phyloP scores from a whole-genome alignment of 148 eudicot species.

The Chenopodium suecicum region DNA sequence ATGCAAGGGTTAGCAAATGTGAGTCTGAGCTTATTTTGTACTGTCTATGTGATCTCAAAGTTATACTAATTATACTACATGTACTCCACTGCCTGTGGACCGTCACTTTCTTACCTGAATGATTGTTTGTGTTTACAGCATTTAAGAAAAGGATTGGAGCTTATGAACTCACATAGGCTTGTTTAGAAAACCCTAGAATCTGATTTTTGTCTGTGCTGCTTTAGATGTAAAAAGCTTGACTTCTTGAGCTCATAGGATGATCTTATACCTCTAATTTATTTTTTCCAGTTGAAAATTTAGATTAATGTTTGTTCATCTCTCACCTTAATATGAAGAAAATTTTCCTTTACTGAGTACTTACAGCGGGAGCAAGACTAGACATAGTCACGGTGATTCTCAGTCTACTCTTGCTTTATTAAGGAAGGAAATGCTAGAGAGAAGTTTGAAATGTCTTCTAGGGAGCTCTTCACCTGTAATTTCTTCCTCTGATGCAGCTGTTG shows the following conservation, averaged over 20 bases:
- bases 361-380: slow-evolving; percentile 40
- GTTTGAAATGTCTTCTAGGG: slow-evolving; percentile 32
- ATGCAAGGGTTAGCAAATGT: background rate
- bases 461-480: slow-evolving; percentile 37
- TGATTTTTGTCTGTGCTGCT: background rate
- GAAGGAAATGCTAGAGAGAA: slow-evolving; percentile 49
- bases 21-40: background rate
- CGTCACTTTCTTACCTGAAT: background rate
- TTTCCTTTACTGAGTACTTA: slow-evolving; percentile 45
- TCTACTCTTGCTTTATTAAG: slow-evolving; percentile 39
- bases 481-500: slow-evolving; percentile 34
- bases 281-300: background rate
- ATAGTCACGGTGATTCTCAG: slow-evolving; percentile 37
- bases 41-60: background rate
- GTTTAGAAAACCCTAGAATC: background rate
- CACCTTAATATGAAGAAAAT: background rate
- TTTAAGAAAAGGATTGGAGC: background rate
- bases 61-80: background rate
- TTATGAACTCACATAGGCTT: background rate
- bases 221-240: background rate
- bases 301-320: background rate
- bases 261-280: background rate
- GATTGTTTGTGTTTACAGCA: background rate
- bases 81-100: background rate
- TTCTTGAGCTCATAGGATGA: background rate